Percentiles rank a stretch among this genome's conserved stretches.
Evolutionary conservation across 1,284 basidiomycete genomes (phyloP).

Genomic region (Meripilus lineatus): DNA sequence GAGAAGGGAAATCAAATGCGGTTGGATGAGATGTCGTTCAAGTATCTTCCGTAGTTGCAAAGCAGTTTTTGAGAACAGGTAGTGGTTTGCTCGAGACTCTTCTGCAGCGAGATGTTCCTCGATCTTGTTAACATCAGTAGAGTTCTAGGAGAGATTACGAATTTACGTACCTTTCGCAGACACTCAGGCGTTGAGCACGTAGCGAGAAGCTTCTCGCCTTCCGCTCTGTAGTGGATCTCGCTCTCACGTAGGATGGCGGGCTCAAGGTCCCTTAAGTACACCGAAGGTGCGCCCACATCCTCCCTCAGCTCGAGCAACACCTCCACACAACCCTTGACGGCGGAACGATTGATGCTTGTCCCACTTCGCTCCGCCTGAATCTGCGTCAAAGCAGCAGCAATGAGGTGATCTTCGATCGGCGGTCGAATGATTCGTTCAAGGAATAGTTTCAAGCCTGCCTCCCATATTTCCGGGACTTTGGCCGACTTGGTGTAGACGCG

Average conservation of each 20-base stretch:
- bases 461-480: slow-evolving; percentile 75
- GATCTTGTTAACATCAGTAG: slow-evolving; percentile 48
- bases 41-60: slow-evolving; percentile 71
- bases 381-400: slow-evolving; percentile 80
- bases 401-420: slow-evolving; percentile 82
- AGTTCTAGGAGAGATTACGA: background rate
- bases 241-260: slow-evolving; percentile 79
- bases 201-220: slow-evolving; percentile 71
- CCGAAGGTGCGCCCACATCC: slow-evolving; percentile 46
- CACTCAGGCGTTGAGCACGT: slow-evolving; percentile 82
- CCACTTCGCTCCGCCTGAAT: slow-evolving; percentile 92
- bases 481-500: slow-evolving; percentile 76
- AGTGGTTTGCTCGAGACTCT: slow-evolving; percentile 84
- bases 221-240: slow-evolving; percentile 73
- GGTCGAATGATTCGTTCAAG: slow-evolving; percentile 79
- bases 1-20: slow-evolving; percentile 75
- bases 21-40: slow-evolving; percentile 72
- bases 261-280: slow-evolving; percentile 88
- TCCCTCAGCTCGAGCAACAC: slow-evolving; percentile 73
- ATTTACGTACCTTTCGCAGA: slow-evolving; percentile 61
- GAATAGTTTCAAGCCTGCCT: slow-evolving; percentile 84
- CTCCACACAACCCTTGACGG: slow-evolving; percentile 87
- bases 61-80: slow-evolving; percentile 77
- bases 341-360: slow-evolving; percentile 86
- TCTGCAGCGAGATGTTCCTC: slow-evolving; percentile 85